Percentiles rank a stretch among this genome's conserved stretches.
Conservation (phyloP, 169 alveolate genomes). For the Plasmodium coatneyi region DNA sequence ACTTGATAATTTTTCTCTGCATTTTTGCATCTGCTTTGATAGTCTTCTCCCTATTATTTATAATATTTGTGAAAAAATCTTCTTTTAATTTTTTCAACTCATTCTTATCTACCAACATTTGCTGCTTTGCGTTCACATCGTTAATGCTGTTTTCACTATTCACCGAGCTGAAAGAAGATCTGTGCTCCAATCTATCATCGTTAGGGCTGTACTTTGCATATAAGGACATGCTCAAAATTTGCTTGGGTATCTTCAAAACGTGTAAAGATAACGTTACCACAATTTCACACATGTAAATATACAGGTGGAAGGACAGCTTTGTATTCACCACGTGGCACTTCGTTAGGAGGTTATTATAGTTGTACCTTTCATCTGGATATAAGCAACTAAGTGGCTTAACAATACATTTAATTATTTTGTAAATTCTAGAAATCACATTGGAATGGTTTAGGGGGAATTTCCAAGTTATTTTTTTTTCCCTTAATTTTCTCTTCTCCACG, state of each 20-base stretch:
- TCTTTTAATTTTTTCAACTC: slow-evolving; percentile 34
- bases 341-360: slow-evolving; percentile 15
- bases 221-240: slow-evolving; percentile 14
- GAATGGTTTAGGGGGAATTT: slow-evolving; percentile 52
- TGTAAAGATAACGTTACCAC: slow-evolving; percentile 39
- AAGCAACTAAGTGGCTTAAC: slow-evolving; percentile 48
- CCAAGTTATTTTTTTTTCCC: slow-evolving; percentile 14
- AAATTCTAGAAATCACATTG: slow-evolving; percentile 48
- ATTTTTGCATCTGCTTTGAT: slow-evolving; percentile 70
- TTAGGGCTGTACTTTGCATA: slow-evolving; percentile 10
- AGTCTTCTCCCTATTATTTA: slow-evolving; percentile 43
- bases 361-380: slow-evolving; percentile 74
- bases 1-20: slow-evolving; percentile 57
- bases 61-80: slow-evolving; percentile 24
- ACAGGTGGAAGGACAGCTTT: slow-evolving; percentile 37
- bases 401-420: slow-evolving; percentile 40
- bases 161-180: background rate
- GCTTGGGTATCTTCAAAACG: slow-evolving; percentile 36
- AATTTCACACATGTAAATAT: slow-evolving; percentile 41
- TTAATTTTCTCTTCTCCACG: slow-evolving; percentile 51
- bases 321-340: slow-evolving; percentile 63
- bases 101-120: background rate
- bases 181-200: slow-evolving; percentile 21
- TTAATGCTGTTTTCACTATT: slow-evolving; percentile 7
- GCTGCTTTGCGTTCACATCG: background rate